Percentiles rank a stretch among this genome's conserved stretches.
Evolutionary conservation across 305 asterid species (phyloP).

Genomic region (Fraxinus angustifolia): DNA sequence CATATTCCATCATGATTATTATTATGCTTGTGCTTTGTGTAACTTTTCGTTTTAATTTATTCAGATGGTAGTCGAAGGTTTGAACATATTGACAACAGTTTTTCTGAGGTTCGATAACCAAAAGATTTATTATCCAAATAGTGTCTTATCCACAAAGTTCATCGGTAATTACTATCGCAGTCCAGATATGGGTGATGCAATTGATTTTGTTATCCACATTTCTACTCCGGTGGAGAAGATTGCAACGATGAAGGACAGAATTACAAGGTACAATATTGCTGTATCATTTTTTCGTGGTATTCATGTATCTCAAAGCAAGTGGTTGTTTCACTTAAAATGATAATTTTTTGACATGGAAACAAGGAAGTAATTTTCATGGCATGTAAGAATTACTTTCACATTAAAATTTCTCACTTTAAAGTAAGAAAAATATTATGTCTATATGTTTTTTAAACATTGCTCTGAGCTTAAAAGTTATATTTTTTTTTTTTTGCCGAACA

Average conservation of each 20-base stretch:
- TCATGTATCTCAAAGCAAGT: neutral
- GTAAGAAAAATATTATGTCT: neutral
- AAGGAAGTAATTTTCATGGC: no score
- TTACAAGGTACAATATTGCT: slow-evolving; percentile 43
- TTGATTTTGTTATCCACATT: slow-evolving; percentile 66
- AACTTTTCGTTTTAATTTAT: neutral
- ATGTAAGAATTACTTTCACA: neutral
- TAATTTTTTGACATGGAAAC: neutral
- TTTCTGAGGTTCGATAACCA: slow-evolving; percentile 67
- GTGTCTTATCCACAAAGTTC: slow-evolving; percentile 63
- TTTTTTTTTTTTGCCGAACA: neutral
- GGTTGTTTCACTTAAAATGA: no score
- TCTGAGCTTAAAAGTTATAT: neutral
- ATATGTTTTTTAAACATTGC: no score
- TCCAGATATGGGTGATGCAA: slow-evolving; percentile 82
- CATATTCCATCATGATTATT: neutral
- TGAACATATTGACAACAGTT: slow-evolving; percentile 74
- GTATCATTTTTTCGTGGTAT: neutral
- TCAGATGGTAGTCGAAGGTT: slow-evolving; percentile 92
- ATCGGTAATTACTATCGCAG: slow-evolving; percentile 78
- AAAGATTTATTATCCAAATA: slow-evolving; percentile 72
- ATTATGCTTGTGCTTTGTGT: neutral
- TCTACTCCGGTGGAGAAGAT: slow-evolving; percentile 69
- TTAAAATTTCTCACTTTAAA: no score
- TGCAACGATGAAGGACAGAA: slow-evolving; percentile 58